These are phyloP conservation scores for Carnegiea gigantea DNA, from an alignment of 179 eudicot genomes.

Conservation along the genomic window DNA sequence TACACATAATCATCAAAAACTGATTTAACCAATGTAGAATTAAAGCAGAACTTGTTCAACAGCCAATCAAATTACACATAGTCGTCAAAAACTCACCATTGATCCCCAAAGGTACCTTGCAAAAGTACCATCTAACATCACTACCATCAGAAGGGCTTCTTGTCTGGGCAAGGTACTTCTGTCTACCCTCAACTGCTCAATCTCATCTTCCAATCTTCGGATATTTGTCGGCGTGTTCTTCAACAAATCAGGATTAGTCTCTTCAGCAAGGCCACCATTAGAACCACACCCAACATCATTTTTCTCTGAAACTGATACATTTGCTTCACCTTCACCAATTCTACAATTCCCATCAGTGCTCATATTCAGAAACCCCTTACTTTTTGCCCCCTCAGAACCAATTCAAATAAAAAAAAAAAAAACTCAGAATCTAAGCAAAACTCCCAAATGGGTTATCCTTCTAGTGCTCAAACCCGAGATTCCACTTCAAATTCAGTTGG, in stretches of 20 bases:
- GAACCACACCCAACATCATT: not conserved
- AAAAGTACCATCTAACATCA: conserved; percentile 95
- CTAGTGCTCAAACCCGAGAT: not conserved
- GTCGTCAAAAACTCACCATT: conserved; percentile 52
- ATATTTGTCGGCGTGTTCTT: conserved; percentile 90
- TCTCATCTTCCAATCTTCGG: conserved; percentile 71
- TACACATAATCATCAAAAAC: not conserved
- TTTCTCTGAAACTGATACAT: conserved; percentile 13
- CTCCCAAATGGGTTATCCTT: not conserved
- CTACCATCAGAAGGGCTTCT: conserved; percentile 92
- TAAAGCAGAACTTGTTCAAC: not conserved
- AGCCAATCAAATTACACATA: not conserved
- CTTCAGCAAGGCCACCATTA: conserved; percentile 31
- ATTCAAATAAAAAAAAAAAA: no score
- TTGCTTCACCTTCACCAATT: conserved; percentile 14
- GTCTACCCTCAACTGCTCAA: conserved; percentile 85
- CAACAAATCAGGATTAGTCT: conserved; percentile 74
- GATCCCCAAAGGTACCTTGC: conserved; percentile 73
- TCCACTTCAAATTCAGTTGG: not conserved
- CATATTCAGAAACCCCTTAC: not conserved
- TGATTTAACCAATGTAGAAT: not conserved
- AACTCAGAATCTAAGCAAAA: not conserved
- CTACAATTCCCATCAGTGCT: conserved; percentile 19
- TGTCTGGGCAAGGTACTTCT: conserved; percentile 88
- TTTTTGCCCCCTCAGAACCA: not conserved